A percentile compares a stretch with the other conserved stretches of the same genome.
Conservation (phyloP, 352 stramenopile species). For the Phytophthora pluvialis region DNA sequence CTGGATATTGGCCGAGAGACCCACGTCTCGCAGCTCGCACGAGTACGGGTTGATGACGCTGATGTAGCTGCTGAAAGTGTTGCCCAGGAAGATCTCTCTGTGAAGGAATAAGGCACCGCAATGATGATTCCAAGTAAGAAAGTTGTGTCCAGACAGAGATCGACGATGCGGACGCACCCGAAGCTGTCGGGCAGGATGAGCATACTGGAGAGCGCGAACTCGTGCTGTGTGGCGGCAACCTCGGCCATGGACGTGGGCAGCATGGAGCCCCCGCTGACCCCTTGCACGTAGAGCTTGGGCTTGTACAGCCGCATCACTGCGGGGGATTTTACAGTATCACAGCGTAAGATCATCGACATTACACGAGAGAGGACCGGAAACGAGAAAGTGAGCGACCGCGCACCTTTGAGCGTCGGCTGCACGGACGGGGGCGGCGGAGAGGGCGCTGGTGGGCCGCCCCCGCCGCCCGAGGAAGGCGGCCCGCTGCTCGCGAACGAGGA, state of each 20-base stretch:
- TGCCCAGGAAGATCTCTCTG: slow-evolving; percentile 92
- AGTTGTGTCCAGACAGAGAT: background rate
- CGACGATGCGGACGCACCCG: slow-evolving; percentile 45
- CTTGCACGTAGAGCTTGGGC: slow-evolving; percentile 79
- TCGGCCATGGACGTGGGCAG: slow-evolving; percentile 65
- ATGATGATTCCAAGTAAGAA: slow-evolving; percentile 8
- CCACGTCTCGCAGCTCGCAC: slow-evolving; percentile 78
- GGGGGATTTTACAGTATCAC: background rate
- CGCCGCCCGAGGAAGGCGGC: slow-evolving; percentile 25
- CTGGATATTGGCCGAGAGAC: slow-evolving; percentile 87
- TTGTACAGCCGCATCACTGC: slow-evolving; percentile 93
- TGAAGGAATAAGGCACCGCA: slow-evolving; percentile 13
- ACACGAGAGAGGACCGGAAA: background rate
- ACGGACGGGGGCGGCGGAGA: slow-evolving; percentile 32
- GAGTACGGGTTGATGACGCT: slow-evolving; percentile 92
- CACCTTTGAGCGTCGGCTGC: slow-evolving; percentile 85
- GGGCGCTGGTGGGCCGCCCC: slow-evolving; percentile 2
- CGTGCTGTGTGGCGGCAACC: slow-evolving; percentile 60
- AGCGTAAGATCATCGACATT: background rate
- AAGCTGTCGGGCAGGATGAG: slow-evolving; percentile 93
- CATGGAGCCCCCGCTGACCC: slow-evolving; percentile 54
- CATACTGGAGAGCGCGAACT: slow-evolving; percentile 89
- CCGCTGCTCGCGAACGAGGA: slow-evolving; percentile 23
- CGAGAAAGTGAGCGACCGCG: background rate
- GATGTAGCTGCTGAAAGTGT: slow-evolving; percentile 94